These are phyloP conservation scores for Puccinia coronata DNA, from an alignment of 1,284 basidiomycete species.

Conservation along the genomic window DNA sequence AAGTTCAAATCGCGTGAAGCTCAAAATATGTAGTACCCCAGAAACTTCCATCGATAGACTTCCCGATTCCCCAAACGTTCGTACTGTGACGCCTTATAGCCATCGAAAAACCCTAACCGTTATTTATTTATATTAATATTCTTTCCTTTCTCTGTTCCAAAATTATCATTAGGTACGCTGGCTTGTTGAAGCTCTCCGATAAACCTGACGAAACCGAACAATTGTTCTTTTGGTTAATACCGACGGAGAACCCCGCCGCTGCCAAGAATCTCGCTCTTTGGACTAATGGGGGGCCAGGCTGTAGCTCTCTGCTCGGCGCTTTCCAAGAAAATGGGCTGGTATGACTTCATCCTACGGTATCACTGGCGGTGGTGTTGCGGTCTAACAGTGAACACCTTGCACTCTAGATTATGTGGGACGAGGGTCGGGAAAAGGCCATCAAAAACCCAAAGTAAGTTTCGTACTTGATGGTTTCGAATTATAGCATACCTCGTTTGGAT, in stretches of 20 bases:
- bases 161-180: slow-evolving; percentile 63
- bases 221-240: slow-evolving; percentile 85
- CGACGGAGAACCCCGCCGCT: slow-evolving; percentile 70
- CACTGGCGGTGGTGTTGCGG: neutral
- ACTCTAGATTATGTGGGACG: slow-evolving; percentile 62
- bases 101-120: neutral
- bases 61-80: slow-evolving; percentile 1
- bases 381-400: neutral
- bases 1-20: neutral
- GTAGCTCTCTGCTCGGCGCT: slow-evolving; percentile 74
- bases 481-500: neutral
- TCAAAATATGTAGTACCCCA: slow-evolving; percentile 13
- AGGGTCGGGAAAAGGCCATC: slow-evolving; percentile 68
- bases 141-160: neutral
- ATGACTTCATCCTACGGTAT: slow-evolving; percentile 20
- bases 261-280: slow-evolving; percentile 66
- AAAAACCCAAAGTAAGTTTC: slow-evolving; percentile 76
- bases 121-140: neutral
- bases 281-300: slow-evolving; percentile 63
- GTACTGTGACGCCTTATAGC: neutral
- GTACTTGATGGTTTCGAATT: slow-evolving; percentile 62
- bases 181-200: slow-evolving; percentile 70
- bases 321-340: slow-evolving; percentile 77
- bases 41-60: slow-evolving; percentile 11
- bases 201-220: slow-evolving; percentile 68